Evolutionary conservation across 345 rosid species (phyloP), one percentile per base, ranked within the genome.

Genomic region (Turnera subulata): DNA sequence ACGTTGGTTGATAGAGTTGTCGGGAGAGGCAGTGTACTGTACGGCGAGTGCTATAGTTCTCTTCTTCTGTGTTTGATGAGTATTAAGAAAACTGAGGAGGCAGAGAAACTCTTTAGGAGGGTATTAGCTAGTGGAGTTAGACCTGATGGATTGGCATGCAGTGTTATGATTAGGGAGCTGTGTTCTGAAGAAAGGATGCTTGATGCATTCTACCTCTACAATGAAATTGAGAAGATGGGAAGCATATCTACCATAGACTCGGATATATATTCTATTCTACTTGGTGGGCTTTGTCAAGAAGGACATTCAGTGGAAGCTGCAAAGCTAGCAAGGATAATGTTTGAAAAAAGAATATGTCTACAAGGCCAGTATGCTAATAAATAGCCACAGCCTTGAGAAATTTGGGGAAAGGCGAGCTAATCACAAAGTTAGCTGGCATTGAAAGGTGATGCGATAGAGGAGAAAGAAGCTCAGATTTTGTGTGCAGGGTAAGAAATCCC

Each of bases 61-160:
- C 80, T 82, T 55, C 84, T 82, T 62, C 63, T 78, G 49, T 80
- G 79, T 58, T 64, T 86, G 58, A 63, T 83, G 25, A 81, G 77
- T 65, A 48, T 56, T 47, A 74, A 75, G 53, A 84, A 78, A 49
- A 54, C 60, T 25, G 62, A 78, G 39, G 88, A 86, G 56, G 91
- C 96, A 7, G 86, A 80, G 67, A 70, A 55, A 65, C 75, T 76
- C 42, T 83, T 89, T 63, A 73, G 74, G 21, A 52, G 56, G 71
- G 73, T 80, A 80, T 58, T 82, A 73, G 65, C 57, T 25, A 53
- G 65, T 44, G 89, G 76, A 64, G 26, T 71, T 54, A 83, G 75
- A 71, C 97, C 83, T 33, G 94, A 86, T 67, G 76, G 88, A 63
- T 37, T 83, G 64, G 84, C 93, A 9, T 83, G 85, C 52, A 86